These are phyloP conservation scores for Beauveria sp. DNA, from an alignment of 2,329 filamentous ascomycete species.

Conservation along the genomic window DNA sequence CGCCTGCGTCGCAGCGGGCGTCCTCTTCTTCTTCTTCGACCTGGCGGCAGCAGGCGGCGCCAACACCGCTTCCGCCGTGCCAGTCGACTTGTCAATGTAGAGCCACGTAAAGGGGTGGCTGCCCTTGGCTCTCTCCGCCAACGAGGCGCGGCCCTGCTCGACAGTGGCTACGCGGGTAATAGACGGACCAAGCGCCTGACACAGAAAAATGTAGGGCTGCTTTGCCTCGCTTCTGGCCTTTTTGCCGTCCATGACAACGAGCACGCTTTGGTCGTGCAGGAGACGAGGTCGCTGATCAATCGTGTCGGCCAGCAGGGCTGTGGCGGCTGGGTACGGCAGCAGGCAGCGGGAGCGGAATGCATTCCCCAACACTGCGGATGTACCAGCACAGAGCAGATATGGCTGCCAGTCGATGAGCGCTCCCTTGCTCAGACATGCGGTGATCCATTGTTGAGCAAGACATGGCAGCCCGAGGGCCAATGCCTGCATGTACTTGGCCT, in stretches of 20 bases:
- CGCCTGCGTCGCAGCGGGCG: conserved; percentile 18
- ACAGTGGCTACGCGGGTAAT: conserved; percentile 60
- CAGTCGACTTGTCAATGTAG: conserved; percentile 62
- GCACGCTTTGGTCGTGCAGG: conserved; percentile 55
- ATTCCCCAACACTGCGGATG: conserved; percentile 67
- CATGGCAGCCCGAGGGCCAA: conserved; percentile 84
- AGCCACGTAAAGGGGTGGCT: conserved; percentile 63
- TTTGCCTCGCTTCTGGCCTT: conserved; percentile 56
- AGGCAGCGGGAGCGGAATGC: conserved; percentile 70
- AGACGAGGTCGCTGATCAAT: conserved; percentile 55
- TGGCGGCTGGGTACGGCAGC: conserved; percentile 47
- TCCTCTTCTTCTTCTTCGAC: conserved; percentile 34
- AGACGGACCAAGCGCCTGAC: conserved; percentile 66
- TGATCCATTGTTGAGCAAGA: conserved; percentile 73
- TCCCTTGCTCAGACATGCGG: conserved; percentile 57
- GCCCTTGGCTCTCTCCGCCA: conserved; percentile 43
- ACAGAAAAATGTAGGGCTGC: conserved; percentile 72
- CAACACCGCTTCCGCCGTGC: conserved; percentile 45
- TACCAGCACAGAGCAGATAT: conserved; percentile 80
- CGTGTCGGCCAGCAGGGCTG: conserved; percentile 48
- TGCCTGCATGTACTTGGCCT: conserved; percentile 90
- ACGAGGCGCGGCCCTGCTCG: conserved; percentile 52
- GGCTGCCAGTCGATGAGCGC: conserved; percentile 64
- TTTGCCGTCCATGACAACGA: conserved; percentile 56
- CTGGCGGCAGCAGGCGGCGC: conserved; percentile 15